phyloP scores from a whole-genome alignment of 805 yeast species.

The Candida awuae region DNA sequence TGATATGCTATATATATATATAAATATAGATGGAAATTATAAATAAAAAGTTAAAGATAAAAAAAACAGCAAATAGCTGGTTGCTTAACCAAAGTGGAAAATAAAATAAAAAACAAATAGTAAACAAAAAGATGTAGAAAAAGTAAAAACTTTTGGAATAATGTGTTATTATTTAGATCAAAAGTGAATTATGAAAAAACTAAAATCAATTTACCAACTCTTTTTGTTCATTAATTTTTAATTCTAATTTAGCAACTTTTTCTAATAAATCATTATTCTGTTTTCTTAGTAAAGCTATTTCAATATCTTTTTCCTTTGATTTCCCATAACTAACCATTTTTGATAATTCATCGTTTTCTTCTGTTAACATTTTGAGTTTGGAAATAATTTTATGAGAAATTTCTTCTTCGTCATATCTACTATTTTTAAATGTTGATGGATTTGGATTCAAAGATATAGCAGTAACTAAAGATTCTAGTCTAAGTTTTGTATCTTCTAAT shows the following conservation, averaged over 20 bases:
- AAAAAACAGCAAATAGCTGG: too few relatives aligned
- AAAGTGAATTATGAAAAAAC: neutral
- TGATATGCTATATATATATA: too few relatives aligned
- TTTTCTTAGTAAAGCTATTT: conserved; percentile 49
- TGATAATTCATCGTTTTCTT: conserved; percentile 63
- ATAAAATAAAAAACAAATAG: too few relatives aligned
- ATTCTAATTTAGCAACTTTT: conserved; percentile 25
- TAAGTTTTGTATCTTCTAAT: conserved; percentile 49
- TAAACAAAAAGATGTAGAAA: too few relatives aligned
- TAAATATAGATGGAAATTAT: too few relatives aligned
- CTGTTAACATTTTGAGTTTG: conserved; percentile 50
- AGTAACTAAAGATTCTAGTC: conserved; percentile 56
- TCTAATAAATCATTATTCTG: conserved; percentile 42
- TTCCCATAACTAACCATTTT: conserved; percentile 71
- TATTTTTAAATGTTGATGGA: conserved; percentile 39
- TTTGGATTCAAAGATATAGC: conserved; percentile 46
- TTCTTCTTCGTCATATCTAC: conserved; percentile 67
- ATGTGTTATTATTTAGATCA: neutral
- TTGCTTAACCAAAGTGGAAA: too few relatives aligned
- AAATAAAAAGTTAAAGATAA: too few relatives aligned
- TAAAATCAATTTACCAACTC: neutral
- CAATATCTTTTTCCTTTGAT: conserved; percentile 61
- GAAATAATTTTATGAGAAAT: conserved; percentile 64
- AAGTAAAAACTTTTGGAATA: too few relatives aligned
- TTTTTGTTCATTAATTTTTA: conserved; percentile 16